Conservation (phyloP, 257 asterid species). For the Rhazya stricta region DNA sequence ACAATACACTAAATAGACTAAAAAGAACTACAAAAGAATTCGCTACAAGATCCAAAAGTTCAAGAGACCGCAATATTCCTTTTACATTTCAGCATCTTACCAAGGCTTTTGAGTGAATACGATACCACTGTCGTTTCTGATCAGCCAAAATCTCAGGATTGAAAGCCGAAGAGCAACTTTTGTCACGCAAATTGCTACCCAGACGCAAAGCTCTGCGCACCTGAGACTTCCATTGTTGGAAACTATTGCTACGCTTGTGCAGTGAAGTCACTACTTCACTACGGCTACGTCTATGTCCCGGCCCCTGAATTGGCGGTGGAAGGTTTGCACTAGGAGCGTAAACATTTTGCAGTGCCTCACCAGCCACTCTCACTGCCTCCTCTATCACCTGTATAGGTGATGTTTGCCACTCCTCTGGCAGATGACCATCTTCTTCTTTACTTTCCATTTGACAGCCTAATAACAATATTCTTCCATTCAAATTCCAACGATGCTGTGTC, state of each 20-base stretch:
- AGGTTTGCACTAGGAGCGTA: conserved; percentile 23
- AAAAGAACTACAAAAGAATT: neutral
- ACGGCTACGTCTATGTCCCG: conserved; percentile 59
- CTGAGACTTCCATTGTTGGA: conserved; percentile 56
- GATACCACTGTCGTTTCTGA: conserved; percentile 95
- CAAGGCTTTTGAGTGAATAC: conserved; percentile 61
- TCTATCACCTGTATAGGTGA: conserved; percentile 55
- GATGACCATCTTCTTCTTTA: conserved; percentile 32
- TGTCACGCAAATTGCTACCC: conserved; percentile 47
- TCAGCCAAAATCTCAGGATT: conserved; percentile 91
- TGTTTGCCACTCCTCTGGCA: conserved; percentile 42
- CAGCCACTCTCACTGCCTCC: conserved; percentile 57
- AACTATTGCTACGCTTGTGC: conserved; percentile 34
- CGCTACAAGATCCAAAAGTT: neutral
- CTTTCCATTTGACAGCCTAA: conserved; percentile 34
- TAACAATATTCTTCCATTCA: conserved; percentile 15
- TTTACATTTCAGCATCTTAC: conserved; percentile 38
- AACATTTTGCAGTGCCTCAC: conserved; percentile 45
- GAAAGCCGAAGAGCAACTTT: conserved; percentile 38
- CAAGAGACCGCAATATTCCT: conserved; percentile 13
- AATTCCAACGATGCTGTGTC: neutral
- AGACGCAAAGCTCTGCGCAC: conserved; percentile 63
- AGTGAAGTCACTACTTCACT: conserved; percentile 52
- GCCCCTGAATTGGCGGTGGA: conserved; percentile 21
- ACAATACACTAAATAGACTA: neutral